Evolutionary conservation across 768 basidiomycete species (phyloP).

Genomic region (Rhizopogon rudus): DNA sequence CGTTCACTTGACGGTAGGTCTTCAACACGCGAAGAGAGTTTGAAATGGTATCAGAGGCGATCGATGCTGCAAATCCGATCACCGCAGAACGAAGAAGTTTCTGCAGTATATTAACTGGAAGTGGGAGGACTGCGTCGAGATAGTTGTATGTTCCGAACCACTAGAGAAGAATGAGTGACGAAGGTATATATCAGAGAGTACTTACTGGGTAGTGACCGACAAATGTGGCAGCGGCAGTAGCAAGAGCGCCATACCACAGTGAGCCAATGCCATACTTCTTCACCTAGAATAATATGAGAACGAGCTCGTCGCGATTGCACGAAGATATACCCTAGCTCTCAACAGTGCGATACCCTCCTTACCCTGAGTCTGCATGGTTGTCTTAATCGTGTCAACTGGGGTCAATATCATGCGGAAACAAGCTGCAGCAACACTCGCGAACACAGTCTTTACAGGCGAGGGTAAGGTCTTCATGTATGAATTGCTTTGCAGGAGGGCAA

Average conservation of each 20-base stretch:
- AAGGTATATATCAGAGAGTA: constrained; percentile 6
- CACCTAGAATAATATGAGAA: constrained; percentile 38
- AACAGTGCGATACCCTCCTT: constrained; percentile 63
- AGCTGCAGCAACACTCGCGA: constrained; percentile 76
- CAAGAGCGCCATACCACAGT: constrained; percentile 88
- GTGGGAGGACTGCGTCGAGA: constrained; percentile 60
- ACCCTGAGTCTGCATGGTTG: constrained; percentile 92
- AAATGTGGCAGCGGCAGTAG: constrained; percentile 90
- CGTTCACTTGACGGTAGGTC: constrained; percentile 92
- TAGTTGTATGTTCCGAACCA: constrained; percentile 89
- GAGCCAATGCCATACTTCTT: constrained; percentile 70
- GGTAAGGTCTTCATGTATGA: constrained; percentile 63
- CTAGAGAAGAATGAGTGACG: constrained; percentile 28
- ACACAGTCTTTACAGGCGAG: constrained; percentile 64
- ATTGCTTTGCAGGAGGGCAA: constrained; percentile 79
- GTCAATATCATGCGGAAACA: constrained; percentile 88
- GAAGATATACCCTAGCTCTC: constrained; percentile 47
- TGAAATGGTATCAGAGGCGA: constrained; percentile 80
- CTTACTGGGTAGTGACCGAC: constrained; percentile 85
- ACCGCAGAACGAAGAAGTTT: constrained; percentile 77
- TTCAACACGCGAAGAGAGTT: constrained; percentile 92
- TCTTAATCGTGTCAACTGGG: constrained; percentile 92
- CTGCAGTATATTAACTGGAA: constrained; percentile 43
- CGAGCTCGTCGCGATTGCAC: neutral
- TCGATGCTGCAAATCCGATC: constrained; percentile 86